Conservation (phyloP, 1,284 basidiomycete genomes). For the Apiotrichum montevideense region DNA sequence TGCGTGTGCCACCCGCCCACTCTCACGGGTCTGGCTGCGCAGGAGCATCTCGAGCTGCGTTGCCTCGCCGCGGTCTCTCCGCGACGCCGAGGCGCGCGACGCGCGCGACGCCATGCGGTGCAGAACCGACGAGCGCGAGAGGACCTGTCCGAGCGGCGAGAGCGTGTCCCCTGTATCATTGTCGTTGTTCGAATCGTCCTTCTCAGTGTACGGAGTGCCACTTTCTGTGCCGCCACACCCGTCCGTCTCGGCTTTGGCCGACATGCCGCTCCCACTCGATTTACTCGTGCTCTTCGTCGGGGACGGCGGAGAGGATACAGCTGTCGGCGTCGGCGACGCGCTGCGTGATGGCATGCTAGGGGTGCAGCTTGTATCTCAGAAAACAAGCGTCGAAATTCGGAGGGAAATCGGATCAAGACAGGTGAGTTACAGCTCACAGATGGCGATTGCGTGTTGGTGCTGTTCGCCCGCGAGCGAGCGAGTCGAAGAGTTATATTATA, state of each 20-base stretch:
- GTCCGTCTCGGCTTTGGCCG: background rate
- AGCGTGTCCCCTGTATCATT: background rate
- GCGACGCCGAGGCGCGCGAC: background rate
- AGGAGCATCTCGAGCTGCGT: conserved; percentile 10
- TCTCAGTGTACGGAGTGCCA: too few species aligned
- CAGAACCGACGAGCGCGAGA: background rate
- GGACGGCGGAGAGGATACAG: background rate
- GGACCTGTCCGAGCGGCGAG: background rate
- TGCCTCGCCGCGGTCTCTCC: background rate
- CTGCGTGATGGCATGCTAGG: background rate
- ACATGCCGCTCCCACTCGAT: background rate
- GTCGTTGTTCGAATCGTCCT: background rate
- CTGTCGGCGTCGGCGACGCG: background rate
- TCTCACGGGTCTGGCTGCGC: conserved; percentile 3
- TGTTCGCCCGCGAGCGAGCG: too few species aligned
- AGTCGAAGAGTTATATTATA: too few species aligned
- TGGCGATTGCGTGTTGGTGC: too few species aligned
- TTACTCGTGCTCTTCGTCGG: too few species aligned
- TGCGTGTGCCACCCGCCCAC: background rate
- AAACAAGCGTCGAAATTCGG: too few species aligned
- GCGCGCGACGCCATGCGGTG: background rate
- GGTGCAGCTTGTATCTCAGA: background rate
- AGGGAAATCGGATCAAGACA: too few species aligned
- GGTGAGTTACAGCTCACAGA: too few species aligned
- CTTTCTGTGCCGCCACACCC: background rate